Conservation (phyloP, 1,284 basidiomycete genomes). For the Microstroma glucosiphilum region DNA sequence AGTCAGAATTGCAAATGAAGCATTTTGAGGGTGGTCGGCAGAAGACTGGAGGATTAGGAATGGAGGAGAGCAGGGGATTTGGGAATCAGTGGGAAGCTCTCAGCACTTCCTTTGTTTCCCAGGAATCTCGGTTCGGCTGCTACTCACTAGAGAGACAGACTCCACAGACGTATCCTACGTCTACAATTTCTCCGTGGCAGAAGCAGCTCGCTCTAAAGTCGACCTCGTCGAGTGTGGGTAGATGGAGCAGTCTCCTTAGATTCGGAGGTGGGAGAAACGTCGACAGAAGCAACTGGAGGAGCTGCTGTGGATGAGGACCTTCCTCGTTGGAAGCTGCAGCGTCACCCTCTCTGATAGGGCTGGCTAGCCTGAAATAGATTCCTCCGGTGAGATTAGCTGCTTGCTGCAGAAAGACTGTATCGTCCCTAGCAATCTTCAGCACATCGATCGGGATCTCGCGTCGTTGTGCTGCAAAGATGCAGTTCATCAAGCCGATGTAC, state of each 20-base stretch:
- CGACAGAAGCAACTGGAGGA: conserved; percentile 10
- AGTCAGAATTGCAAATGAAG: conserved; percentile 22
- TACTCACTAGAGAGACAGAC: conserved; percentile 45
- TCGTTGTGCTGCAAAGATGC: conserved; percentile 98
- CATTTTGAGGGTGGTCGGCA: conserved; percentile 21
- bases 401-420: conserved; percentile 94
- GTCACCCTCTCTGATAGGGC: conserved; percentile 52
- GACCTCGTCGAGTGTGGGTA: conserved; percentile 86
- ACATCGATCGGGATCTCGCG: conserved; percentile 91
- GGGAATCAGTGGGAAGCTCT: neutral
- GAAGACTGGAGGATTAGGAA: conserved; percentile 18
- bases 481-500: conserved; percentile 97
- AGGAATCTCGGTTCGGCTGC: too few species aligned
- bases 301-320: neutral
- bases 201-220: conserved; percentile 98
- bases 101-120: too few species aligned
- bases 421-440: conserved; percentile 75
- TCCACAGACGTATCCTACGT: conserved; percentile 88
- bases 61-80: neutral
- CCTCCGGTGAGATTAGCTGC: conserved; percentile 91
- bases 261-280: conserved; percentile 51
- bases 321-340: neutral
- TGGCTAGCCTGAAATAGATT: conserved; percentile 77
- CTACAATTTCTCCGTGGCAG: conserved; percentile 93
- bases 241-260: conserved; percentile 69